Evolutionary conservation across 2,329 filamentous ascomycete genomes (phyloP).

Genomic region (Xylariaceae sp.): DNA sequence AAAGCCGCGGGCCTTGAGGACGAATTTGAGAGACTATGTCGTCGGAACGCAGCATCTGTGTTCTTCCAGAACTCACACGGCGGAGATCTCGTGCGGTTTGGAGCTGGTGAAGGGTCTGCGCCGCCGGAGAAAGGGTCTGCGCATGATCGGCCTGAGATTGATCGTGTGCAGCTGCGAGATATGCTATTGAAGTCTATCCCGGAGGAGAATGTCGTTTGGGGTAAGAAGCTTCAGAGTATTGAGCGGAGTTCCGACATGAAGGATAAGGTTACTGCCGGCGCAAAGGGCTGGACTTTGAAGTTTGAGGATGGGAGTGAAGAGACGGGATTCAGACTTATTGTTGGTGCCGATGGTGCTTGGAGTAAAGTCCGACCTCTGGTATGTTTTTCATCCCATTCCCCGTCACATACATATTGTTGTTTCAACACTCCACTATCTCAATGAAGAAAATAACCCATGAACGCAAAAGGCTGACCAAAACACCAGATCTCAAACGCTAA

Average conservation of each 20-base stretch:
- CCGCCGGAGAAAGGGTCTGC: background rate
- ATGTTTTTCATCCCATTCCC: conserved; percentile 1
- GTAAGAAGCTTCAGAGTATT: conserved; percentile 4
- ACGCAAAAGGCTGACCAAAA: too few relatives aligned
- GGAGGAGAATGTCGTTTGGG: conserved; percentile 14
- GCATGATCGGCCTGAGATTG: conserved; percentile 20
- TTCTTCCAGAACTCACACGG: conserved; percentile 7
- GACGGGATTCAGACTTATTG: conserved; percentile 29
- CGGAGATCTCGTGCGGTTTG: background rate
- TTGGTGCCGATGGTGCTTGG: conserved; percentile 38
- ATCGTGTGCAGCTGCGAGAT: conserved; percentile 13
- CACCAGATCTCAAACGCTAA: conserved; percentile 11
- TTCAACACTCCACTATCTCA: background rate
- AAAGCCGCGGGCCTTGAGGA: conserved; percentile 24
- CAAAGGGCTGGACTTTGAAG: conserved; percentile 1
- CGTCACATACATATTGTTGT: background rate
- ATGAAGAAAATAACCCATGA: too few relatives aligned
- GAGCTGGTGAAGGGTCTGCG: background rate
- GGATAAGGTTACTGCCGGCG: background rate
- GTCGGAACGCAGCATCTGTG: conserved; percentile 17
- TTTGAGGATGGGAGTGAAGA: conserved; percentile 12
- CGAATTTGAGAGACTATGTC: conserved; percentile 20
- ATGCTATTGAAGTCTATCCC: conserved; percentile 18
- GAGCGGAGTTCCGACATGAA: conserved; percentile 20
- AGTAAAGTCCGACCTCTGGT: conserved; percentile 29